Conservation (phyloP, 1,284 basidiomycete species). For the Pseudozyma sp. region DNA sequence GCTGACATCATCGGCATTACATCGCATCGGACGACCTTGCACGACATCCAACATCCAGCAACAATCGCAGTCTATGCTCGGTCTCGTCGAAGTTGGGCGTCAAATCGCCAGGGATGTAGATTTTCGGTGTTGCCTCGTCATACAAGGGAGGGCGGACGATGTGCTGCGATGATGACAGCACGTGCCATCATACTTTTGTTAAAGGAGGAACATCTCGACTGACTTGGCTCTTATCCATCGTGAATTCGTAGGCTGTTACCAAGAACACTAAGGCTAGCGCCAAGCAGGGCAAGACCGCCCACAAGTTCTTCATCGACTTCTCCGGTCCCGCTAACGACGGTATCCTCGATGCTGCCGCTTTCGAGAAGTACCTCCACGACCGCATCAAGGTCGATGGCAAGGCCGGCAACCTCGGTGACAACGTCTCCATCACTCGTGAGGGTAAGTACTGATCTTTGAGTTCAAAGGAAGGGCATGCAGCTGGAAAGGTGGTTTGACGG, state of each 20-base stretch:
- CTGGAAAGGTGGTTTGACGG: neutral
- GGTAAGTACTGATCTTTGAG: slow-evolving; percentile 52
- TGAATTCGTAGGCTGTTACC: slow-evolving; percentile 46
- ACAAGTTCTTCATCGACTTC: slow-evolving; percentile 96
- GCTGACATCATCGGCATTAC: too few relatives aligned
- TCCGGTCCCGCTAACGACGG: slow-evolving; percentile 89
- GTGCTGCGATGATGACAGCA: neutral
- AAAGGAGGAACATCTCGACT: neutral
- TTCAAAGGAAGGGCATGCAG: neutral
- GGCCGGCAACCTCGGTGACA: slow-evolving; percentile 74
- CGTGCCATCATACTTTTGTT: neutral
- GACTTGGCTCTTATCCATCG: neutral
- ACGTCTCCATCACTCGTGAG: slow-evolving; percentile 70
- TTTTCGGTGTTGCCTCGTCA: too few relatives aligned
- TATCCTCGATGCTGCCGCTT: slow-evolving; percentile 90
- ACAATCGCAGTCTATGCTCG: too few relatives aligned
- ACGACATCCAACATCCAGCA: too few relatives aligned
- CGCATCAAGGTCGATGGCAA: slow-evolving; percentile 84
- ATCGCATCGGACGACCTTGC: too few relatives aligned
- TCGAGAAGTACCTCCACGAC: slow-evolving; percentile 93
- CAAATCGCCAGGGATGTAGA: too few relatives aligned
- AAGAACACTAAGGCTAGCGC: slow-evolving; percentile 63
- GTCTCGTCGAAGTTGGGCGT: too few relatives aligned
- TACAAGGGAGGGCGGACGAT: too few relatives aligned
- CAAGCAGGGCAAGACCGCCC: slow-evolving; percentile 76